Conservation (phyloP, 1,284 basidiomycete genomes). For the Apiotrichum mycotoxinovorans region DNA sequence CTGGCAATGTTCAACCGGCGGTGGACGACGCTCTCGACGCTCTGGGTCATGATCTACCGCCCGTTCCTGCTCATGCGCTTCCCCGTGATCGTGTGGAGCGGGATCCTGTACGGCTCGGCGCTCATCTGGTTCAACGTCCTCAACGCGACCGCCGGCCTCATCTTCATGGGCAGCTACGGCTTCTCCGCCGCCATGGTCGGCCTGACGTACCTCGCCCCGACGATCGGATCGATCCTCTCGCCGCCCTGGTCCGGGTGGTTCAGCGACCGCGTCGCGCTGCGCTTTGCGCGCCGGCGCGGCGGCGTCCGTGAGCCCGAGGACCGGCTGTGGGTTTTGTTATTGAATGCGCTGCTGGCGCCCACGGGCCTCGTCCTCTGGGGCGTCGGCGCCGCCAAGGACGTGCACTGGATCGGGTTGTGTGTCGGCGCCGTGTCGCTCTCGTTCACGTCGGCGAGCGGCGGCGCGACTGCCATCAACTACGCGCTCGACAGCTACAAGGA, state of each 20-base stretch:
- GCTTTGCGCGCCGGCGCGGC: constrained; percentile 18
- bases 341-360: constrained; percentile 24
- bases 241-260: constrained; percentile 16
- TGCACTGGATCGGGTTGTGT: constrained; percentile 29
- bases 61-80: constrained; percentile 22
- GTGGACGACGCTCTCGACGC: constrained; percentile 7
- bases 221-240: constrained; percentile 23
- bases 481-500: constrained; percentile 32
- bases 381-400: constrained; percentile 23
- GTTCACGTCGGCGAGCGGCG: constrained; percentile 21
- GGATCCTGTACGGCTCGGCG: constrained; percentile 23
- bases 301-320: constrained; percentile 37
- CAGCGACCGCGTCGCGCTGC: constrained; percentile 23
- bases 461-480: constrained; percentile 29
- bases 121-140: constrained; percentile 30
- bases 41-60: constrained; percentile 19
- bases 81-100: constrained; percentile 24
- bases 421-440: constrained; percentile 24
- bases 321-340: constrained; percentile 24
- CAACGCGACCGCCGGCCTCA: constrained; percentile 23
- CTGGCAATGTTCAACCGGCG: constrained; percentile 14
- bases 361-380: constrained; percentile 30
- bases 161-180: constrained; percentile 15
- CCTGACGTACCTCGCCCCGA: constrained; percentile 27
- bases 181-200: constrained; percentile 24